These are phyloP conservation scores for Delphinella strobiligena DNA, from an alignment of 2,329 filamentous ascomycete species.

Conservation along the genomic window DNA sequence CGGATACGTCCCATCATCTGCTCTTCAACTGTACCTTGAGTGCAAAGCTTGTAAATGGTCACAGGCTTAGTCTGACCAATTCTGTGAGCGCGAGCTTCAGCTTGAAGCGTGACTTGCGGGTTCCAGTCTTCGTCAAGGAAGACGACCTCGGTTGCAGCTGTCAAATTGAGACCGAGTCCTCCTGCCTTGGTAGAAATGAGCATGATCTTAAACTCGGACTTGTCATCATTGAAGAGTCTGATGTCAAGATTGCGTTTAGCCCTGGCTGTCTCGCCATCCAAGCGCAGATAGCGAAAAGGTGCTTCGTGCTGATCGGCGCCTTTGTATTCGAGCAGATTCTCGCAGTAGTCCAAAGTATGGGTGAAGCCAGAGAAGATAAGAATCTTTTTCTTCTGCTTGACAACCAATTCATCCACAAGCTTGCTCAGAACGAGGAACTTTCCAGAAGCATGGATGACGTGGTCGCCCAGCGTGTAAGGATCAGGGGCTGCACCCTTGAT, in stretches of 20 bases:
- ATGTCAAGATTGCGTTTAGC: conserved; percentile 41
- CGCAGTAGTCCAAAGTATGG: conserved; percentile 37
- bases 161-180: conserved; percentile 43
- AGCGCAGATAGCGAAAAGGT: conserved; percentile 33
- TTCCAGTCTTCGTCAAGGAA: conserved; percentile 48
- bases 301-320: conserved; percentile 24
- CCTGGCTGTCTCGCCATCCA: conserved; percentile 39
- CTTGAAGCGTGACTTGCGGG: conserved; percentile 41
- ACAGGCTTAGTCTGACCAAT: conserved; percentile 44
- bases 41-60: conserved; percentile 44
- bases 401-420: conserved; percentile 35
- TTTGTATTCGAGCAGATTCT: conserved; percentile 37
- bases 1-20: conserved; percentile 47
- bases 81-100: conserved; percentile 42
- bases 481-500: conserved; percentile 34
- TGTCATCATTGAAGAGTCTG: conserved; percentile 38
- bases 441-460: conserved; percentile 39
- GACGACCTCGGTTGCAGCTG: conserved; percentile 42
- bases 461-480: conserved; percentile 33
- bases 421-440: conserved; percentile 46
- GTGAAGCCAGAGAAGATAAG: conserved; percentile 47
- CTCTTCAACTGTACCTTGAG: conserved; percentile 45
- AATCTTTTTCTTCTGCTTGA: conserved; percentile 40
- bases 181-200: conserved; percentile 44
- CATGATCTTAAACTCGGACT: conserved; percentile 40